Evolutionary conservation across 768 basidiomycete genomes (phyloP).

Genomic region (Amanita thiersii): DNA sequence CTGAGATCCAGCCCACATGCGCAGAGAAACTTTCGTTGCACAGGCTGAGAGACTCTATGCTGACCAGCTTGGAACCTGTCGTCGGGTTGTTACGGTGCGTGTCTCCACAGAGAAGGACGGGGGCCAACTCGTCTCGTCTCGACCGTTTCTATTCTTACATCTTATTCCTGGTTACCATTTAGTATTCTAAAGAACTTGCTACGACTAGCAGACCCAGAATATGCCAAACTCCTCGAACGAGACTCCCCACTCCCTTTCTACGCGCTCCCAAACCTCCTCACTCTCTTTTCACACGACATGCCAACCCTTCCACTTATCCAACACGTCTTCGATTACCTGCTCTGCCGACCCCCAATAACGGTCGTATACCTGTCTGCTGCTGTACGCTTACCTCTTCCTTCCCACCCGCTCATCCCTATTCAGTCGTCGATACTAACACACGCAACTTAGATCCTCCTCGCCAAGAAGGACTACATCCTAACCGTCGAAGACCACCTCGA

Average conservation of each 20-base stretch:
- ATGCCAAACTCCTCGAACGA: constrained; percentile 58
- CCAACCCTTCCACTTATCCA: constrained; percentile 86
- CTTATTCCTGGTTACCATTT: constrained; percentile 1
- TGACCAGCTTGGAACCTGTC: constrained; percentile 73
- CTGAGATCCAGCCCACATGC: constrained; percentile 44
- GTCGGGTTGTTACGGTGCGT: constrained; percentile 67
- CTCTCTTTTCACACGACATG: constrained; percentile 88
- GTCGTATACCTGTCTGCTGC: constrained; percentile 79
- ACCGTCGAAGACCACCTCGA: constrained; percentile 60
- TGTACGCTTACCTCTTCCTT: constrained; percentile 35
- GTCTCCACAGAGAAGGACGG: too few relatives aligned
- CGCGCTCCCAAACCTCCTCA: constrained; percentile 84
- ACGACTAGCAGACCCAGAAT: constrained; percentile 58
- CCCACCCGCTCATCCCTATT: neutral
- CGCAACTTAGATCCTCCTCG: constrained; percentile 53
- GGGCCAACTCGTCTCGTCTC: neutral
- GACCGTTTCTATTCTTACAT: neutral
- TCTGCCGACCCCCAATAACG: constrained; percentile 74
- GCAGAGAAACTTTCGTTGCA: constrained; percentile 72
- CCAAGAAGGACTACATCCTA: constrained; percentile 60
- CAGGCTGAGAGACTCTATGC: constrained; percentile 84
- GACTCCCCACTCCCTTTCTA: constrained; percentile 80
- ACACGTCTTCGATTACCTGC: constrained; percentile 84
- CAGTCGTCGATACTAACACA: neutral
- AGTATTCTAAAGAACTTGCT: constrained; percentile 75